A percentile compares a stretch with the other conserved stretches of the same genome.
Evolutionary conservation across 371 early-diverging fungal species (phyloP).

Genomic region (Mucor indicus): DNA sequence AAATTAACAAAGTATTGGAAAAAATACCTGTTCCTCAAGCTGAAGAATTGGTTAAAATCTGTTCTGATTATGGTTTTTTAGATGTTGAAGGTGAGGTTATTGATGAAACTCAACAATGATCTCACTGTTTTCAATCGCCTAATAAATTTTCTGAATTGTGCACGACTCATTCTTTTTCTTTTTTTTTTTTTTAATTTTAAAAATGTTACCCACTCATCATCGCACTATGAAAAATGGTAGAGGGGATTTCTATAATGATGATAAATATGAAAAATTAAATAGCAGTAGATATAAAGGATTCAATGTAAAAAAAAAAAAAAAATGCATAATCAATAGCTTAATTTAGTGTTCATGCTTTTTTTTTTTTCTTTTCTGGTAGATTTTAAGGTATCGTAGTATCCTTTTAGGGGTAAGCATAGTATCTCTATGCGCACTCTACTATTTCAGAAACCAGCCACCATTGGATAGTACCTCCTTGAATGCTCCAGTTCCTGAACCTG

Average conservation of each 20-base stretch:
- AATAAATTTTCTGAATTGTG: no score
- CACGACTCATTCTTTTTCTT: conserved; percentile 1
- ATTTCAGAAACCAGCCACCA: no score
- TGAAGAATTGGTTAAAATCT: conserved; percentile 68
- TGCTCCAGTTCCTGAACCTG: no score
- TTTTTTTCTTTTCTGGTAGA: not conserved
- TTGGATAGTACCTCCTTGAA: no score
- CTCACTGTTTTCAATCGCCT: no score
- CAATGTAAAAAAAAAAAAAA: not conserved
- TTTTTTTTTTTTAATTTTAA: not conserved
- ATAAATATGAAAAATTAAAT: conserved; percentile 18
- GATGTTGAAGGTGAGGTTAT: conserved; percentile 58
- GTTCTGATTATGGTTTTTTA: conserved; percentile 75
- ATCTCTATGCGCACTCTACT: not conserved
- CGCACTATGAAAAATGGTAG: conserved; percentile 24
- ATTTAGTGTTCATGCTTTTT: not conserved
- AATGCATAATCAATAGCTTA: not conserved
- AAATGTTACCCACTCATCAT: conserved; percentile 43
- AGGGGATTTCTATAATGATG: conserved; percentile 27
- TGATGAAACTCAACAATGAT: conserved; percentile 32
- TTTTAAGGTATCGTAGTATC: not conserved
- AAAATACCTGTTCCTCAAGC: conserved; percentile 68
- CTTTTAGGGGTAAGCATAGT: not conserved
- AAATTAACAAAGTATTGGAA: conserved; percentile 79
- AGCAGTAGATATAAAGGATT: not conserved